These are phyloP conservation scores for Colletotrichum simmondsii DNA, from an alignment of 2,329 filamentous ascomycete genomes.

Conservation along the genomic window DNA sequence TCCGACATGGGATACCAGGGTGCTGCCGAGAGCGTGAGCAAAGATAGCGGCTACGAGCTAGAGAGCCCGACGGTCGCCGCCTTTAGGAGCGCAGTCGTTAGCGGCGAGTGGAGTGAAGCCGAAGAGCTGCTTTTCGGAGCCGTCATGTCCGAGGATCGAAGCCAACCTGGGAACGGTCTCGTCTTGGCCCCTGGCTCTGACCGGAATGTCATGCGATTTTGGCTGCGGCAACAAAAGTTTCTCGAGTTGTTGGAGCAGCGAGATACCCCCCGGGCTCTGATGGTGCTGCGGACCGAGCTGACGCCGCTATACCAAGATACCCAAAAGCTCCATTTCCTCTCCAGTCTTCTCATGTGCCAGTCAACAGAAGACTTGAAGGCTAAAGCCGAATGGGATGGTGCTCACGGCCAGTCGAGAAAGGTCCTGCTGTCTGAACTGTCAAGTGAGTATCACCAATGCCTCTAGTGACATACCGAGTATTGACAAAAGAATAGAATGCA, in stretches of 20 bases:
- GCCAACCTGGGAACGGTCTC: constrained; percentile 66
- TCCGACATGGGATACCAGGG: constrained; percentile 86
- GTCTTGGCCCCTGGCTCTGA: constrained; percentile 82
- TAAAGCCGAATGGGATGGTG: constrained; percentile 88
- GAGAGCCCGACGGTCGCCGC: constrained; percentile 88
- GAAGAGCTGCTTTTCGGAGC: constrained; percentile 79
- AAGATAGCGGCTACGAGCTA: constrained; percentile 87
- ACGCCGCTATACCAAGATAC: constrained; percentile 87
- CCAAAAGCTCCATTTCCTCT: constrained; percentile 81
- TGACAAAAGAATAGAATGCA: constrained; percentile 70
- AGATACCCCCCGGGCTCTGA: constrained; percentile 79
- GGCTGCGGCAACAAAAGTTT: constrained; percentile 93
- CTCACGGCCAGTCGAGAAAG: constrained; percentile 78
- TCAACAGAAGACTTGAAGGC: constrained; percentile 79
- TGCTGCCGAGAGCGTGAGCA: constrained; percentile 79
- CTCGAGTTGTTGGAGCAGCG: constrained; percentile 85
- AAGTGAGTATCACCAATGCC: constrained; percentile 63
- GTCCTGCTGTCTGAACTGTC: constrained; percentile 84
- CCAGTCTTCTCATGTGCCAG: constrained; percentile 90
- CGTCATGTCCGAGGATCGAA: constrained; percentile 44
- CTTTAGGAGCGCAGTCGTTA: constrained; percentile 83
- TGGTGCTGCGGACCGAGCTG: constrained; percentile 87
- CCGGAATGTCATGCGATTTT: constrained; percentile 84
- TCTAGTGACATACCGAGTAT: constrained; percentile 1
- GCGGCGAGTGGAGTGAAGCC: constrained; percentile 86